phyloP scores from a whole-genome alignment of 2,329 filamentous ascomycete genomes.

The Colletotrichum australisinense region DNA sequence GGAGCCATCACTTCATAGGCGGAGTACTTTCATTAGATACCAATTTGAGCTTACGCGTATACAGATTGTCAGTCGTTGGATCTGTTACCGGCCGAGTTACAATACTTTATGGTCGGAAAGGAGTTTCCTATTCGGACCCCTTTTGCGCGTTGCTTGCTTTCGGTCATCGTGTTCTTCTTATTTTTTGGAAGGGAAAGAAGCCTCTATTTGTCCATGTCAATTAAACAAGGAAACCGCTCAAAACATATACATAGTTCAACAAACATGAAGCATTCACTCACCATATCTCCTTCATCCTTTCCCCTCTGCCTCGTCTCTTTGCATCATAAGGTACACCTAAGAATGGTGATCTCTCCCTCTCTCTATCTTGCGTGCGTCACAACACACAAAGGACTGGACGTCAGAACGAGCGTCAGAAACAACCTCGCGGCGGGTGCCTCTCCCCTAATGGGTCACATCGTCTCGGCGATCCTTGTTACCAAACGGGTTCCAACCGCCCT shows the following conservation, averaged over 20 bases:
- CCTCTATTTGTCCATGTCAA: conserved; percentile 28
- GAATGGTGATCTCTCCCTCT: neutral
- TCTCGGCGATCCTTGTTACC: neutral
- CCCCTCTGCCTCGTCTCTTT: neutral
- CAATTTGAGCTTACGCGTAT: conserved; percentile 35
- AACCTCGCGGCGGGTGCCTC: neutral
- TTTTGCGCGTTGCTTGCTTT: conserved; percentile 25
- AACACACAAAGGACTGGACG: conserved; percentile 14
- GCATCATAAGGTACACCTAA: neutral
- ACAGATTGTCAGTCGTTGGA: conserved; percentile 34
- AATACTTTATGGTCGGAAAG: conserved; percentile 8
- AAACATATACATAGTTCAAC: conserved; percentile 33
- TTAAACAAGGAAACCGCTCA: conserved; percentile 11
- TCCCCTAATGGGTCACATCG: neutral
- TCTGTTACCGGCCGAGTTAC: conserved; percentile 22
- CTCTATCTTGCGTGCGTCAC: conserved; percentile 9
- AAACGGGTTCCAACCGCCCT: neutral
- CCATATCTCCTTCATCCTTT: neutral
- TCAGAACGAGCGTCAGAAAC: conserved; percentile 12
- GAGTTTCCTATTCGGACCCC: conserved; percentile 18
- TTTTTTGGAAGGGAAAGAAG: conserved; percentile 23
- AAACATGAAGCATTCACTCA: conserved; percentile 30
- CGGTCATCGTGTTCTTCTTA: neutral
- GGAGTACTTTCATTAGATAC: conserved; percentile 34
- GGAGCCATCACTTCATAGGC: conserved; percentile 32